Conservation (phyloP, 106 monocot genomes). For the Apostasia shenzhenica region DNA sequence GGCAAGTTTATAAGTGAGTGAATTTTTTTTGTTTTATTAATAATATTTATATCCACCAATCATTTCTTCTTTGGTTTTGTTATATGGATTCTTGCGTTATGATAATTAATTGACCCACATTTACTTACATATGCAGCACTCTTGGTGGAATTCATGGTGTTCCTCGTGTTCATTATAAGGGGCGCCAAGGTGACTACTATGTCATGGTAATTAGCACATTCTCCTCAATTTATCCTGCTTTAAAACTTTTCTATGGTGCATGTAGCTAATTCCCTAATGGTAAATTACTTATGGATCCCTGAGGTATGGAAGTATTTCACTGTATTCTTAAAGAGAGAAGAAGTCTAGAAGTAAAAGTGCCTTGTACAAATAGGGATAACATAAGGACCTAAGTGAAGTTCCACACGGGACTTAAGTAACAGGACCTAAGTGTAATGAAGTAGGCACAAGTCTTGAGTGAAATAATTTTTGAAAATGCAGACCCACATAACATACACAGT, state of each 20-base stretch:
- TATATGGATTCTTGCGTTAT: not conserved
- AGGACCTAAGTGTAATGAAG: no score
- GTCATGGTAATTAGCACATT: slow-evolving; percentile 56
- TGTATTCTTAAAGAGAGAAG: no score
- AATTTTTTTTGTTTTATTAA: slow-evolving; percentile 4
- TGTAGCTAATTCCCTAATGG: no score
- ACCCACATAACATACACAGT: no score
- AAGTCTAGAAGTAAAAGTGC: not conserved
- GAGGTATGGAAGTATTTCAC: no score
- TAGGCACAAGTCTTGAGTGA: no score
- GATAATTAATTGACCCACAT: slow-evolving; percentile 1
- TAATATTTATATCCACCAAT: not conserved
- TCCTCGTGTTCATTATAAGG: slow-evolving; percentile 86
- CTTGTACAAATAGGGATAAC: no score
- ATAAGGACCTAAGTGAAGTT: no score
- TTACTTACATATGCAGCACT: slow-evolving; percentile 30
- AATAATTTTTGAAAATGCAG: no score
- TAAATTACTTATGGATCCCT: no score
- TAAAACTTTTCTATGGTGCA: not conserved
- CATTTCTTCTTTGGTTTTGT: not conserved
- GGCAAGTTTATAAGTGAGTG: slow-evolving; percentile 86
- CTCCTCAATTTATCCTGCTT: not conserved
- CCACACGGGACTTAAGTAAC: no score
- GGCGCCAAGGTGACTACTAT: slow-evolving; percentile 89
- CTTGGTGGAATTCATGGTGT: slow-evolving; percentile 93